Evolutionary conservation across 208 protist genomes (phyloP), one percentile per base, ranked within the genome.

Genomic region (Leishmania mexicana): DNA sequence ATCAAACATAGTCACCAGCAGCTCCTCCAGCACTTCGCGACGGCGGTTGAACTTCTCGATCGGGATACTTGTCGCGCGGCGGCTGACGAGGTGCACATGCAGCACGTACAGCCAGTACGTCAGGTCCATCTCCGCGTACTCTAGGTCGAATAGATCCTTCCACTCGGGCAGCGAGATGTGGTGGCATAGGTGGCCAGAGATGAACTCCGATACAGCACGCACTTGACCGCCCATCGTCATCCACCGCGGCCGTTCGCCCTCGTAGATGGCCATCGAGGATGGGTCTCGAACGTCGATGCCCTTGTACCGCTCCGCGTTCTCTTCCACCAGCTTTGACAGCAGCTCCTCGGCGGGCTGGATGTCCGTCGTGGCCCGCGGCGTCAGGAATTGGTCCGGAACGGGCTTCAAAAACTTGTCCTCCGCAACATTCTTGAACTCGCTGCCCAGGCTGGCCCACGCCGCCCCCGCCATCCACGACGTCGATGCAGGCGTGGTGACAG

Each of bases 21-120:
- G 81, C 88, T 97, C 94, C 87, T 97, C 92, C 53, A 97, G 79
- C 78, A 97, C 93, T 88, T 97, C 94, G 54, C 94, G 91, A 57
- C 94, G 92, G 38, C 94, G 94, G 79, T 90, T 94, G 84, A 95
- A 97, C 81, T 82, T 92, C 58, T 96, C 93, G 83, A 97, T 96
- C 21, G 94, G 94, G 70, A 97, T 93, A 78, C 89, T 93, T 1
- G 93, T 95, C 24, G 93, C 91, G 47, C 94, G 93, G 53, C 94
- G 91, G 78, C 90, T 94, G 45, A 97, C 88, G 71, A 97, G 85
- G 83, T 97, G 94, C 19, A 97, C 85, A 78, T 97, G 94, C 58
- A 97, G 80, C 35, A 97, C 92, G 78, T 96, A 97, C n/a, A 97
- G 85, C 92, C 93, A 97, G 73, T 96, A 97, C 5, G 92, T 96